These are phyloP conservation scores for Aspergillus puulaauensis DNA, from an alignment of 2,329 filamentous ascomycete species.

Conservation along the genomic window DNA sequence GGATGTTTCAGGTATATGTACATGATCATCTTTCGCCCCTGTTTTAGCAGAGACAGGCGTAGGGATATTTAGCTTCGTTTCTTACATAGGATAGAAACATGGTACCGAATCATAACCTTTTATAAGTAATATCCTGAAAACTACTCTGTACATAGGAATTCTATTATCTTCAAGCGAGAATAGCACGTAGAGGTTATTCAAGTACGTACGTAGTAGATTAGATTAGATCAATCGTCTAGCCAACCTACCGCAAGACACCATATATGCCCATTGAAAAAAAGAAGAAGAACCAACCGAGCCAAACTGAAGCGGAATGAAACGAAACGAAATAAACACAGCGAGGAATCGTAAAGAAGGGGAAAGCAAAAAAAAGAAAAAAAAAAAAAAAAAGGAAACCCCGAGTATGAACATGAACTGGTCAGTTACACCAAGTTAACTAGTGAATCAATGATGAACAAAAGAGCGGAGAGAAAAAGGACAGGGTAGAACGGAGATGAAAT, in stretches of 20 bases:
- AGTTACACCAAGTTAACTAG: neutral
- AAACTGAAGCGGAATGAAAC: neutral
- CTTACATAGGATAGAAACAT: no score
- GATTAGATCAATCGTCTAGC: neutral
- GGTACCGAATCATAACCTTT: no score
- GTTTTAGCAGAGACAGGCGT: neutral
- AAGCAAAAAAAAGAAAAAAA: no score
- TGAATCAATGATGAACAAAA: neutral
- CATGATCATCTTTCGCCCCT: neutral
- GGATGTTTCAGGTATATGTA: slow-evolving; percentile 1
- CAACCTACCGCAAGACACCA: neutral
- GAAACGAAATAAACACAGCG: neutral
- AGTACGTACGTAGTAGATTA: neutral
- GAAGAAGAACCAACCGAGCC: no score
- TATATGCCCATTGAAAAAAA: neutral
- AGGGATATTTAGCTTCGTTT: no score
- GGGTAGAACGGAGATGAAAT: neutral
- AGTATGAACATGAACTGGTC: neutral
- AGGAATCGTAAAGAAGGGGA: no score
- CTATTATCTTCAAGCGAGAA: neutral
- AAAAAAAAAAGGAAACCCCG: neutral
- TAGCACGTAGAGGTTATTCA: neutral
- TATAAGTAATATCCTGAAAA: no score
- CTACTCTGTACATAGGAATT: no score
- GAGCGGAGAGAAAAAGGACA: neutral